Evolutionary conservation across 495 filamentous ascomycete genomes (phyloP), one percentile per base, ranked within the genome.

Genomic region (Chaetomidium leptoderma): DNA sequence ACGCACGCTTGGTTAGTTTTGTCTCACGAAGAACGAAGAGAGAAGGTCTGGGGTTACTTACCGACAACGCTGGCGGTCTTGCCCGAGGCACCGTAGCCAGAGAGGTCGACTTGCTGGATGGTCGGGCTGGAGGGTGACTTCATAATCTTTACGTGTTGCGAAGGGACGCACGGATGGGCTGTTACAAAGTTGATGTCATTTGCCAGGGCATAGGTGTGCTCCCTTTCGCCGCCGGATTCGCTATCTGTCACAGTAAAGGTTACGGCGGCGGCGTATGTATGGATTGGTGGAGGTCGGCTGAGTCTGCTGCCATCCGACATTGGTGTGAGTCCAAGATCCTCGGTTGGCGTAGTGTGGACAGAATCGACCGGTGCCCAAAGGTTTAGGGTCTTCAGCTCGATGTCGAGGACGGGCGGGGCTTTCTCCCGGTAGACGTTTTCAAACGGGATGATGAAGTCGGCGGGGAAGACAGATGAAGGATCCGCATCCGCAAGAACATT

Each of bases 141-240:
- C 30, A 80, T 59, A 52, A 79, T 73, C 36, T 74, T 78, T 8
- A 77, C 70, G 59, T 76, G 77, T 8, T 71, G 72, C 2, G 84
- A 84, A 6, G 81, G 78, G 5, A 79, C 78, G 45, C 86, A 89
- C 45, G 83, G 82, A 53, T 86, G 82, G 0, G 81, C 81, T 8
- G 86, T 84, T 42, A 87, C 74, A 64, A 88, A 88, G 60, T 80
- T 78, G 40, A 86, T 79, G 59, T 88, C 84, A 61, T 86, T 79
- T n/a, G 66, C 67, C 49, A 89, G 65, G 4, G 75, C 63, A 42
- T 81, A 78, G 7, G 74, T 72, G 37, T 78, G 60, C 17, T 75
- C 65, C 36, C 66, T 73, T 33, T 67, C 72, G 17, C 73, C 65
- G 0, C 63, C 66, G 19, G 69, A 63, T 4, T 67, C 67, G n/a